Evolutionary conservation across 192 early-diverging fungal genomes (phyloP).

Genomic region (Phlyctochytrium arcticum): DNA sequence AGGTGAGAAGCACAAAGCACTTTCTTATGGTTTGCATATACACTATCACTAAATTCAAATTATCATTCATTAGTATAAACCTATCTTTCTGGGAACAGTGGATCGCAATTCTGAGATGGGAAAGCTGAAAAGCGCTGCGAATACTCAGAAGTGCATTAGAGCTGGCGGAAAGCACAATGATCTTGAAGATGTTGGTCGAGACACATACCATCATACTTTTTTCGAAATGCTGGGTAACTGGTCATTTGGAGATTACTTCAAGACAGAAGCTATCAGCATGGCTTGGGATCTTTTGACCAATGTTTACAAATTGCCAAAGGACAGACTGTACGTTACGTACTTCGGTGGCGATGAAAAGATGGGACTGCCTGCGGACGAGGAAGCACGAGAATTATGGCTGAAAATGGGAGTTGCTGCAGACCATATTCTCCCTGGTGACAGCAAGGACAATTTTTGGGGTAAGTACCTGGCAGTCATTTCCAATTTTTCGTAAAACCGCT

Average conservation of each 20-base stretch:
- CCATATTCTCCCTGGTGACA: conserved; percentile 80
- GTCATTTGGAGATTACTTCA: conserved; percentile 99
- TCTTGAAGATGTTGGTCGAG: conserved; percentile 97
- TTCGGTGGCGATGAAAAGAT: conserved; percentile 86
- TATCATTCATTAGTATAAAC: conserved; percentile 73
- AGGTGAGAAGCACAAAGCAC: no score
- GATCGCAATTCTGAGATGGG: conserved; percentile 91
- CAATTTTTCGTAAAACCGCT: neutral
- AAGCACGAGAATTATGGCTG: conserved; percentile 89
- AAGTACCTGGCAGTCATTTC: conserved; percentile 9
- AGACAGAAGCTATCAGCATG: conserved; percentile 86
- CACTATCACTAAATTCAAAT: no score
- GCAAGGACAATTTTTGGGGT: conserved; percentile 99
- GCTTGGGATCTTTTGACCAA: conserved; percentile 91
- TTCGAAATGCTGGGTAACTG: conserved; percentile 99
- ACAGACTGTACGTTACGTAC: conserved; percentile 94
- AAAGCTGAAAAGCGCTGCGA: conserved; percentile 86
- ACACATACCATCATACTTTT: conserved; percentile 99
- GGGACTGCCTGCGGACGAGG: conserved; percentile 78
- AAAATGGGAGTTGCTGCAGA: conserved; percentile 79
- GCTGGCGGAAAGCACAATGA: conserved; percentile 99
- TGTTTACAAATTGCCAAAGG: conserved; percentile 74
- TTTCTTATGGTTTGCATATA: no score
- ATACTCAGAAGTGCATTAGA: conserved; percentile 98
- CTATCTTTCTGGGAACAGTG: conserved; percentile 92